phyloP scores from a whole-genome alignment of 1,284 basidiomycete species.

The Trichosporon asahii region DNA sequence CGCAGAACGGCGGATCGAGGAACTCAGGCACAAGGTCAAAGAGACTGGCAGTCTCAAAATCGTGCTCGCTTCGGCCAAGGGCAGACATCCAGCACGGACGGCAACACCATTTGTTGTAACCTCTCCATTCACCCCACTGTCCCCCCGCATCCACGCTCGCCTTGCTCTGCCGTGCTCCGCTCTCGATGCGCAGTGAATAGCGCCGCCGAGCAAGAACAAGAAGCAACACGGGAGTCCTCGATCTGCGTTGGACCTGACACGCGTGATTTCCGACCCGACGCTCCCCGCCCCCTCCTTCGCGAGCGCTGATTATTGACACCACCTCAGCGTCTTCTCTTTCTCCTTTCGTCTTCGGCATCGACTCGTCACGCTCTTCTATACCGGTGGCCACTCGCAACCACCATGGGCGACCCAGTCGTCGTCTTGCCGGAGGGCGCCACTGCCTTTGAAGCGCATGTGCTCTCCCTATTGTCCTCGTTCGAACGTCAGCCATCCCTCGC shows the following conservation, averaged over 20 bases:
- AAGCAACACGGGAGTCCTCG: neutral
- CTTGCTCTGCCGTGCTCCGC: neutral
- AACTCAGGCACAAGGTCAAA: neutral
- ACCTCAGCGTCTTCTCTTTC: neutral
- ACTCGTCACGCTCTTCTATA: neutral
- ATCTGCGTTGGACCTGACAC: neutral
- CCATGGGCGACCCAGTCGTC: slow-evolving; percentile 20
- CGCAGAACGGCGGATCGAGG: neutral
- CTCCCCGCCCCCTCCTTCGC: neutral
- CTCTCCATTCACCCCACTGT: neutral
- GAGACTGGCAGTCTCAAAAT: neutral
- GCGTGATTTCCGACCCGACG: neutral
- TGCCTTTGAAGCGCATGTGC: slow-evolving; percentile 41
- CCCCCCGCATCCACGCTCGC: neutral
- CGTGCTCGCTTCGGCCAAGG: neutral
- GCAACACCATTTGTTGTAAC: neutral
- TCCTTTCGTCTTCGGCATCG: neutral
- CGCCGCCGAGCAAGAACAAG: neutral
- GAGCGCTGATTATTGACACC: slow-evolving; percentile 6
- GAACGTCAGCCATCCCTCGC: slow-evolving; percentile 42
- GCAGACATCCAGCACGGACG: neutral
- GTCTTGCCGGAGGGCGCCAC: slow-evolving; percentile 19
- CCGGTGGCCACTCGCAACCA: slow-evolving; percentile 1
- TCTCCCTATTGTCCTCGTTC: slow-evolving; percentile 37
- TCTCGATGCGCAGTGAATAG: neutral